Conservation (phyloP, 352 stramenopile genomes). For the Phytopythium ostracodes region DNA sequence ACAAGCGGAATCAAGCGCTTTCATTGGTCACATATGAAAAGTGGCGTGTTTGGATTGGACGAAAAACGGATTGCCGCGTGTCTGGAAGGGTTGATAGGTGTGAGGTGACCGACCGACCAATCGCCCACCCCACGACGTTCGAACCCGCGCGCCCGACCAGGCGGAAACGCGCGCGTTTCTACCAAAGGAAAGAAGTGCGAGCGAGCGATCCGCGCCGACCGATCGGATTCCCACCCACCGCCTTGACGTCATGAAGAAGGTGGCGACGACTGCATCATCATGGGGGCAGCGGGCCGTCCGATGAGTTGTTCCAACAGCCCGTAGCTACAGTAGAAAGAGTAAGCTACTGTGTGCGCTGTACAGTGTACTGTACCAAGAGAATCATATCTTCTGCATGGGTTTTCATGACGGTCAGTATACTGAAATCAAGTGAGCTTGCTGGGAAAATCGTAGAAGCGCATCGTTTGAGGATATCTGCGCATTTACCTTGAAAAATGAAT, state of each 20-base stretch:
- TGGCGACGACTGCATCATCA: too few relatives aligned
- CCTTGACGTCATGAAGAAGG: not conserved
- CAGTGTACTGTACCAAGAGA: too few relatives aligned
- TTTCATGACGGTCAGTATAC: not conserved
- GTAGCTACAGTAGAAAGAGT: too few relatives aligned
- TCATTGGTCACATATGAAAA: not conserved
- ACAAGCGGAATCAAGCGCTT: not conserved
- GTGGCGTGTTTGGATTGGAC: not conserved
- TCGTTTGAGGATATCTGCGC: not conserved
- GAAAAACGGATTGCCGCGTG: not conserved
- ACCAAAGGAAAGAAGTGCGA: not conserved
- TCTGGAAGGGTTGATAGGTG: constrained; percentile 7
- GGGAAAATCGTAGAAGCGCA: constrained; percentile 1
- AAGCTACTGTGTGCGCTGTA: too few relatives aligned
- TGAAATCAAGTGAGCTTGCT: not conserved
- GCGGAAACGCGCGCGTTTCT: not conserved
- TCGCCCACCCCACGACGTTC: not conserved
- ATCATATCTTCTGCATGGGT: not conserved
- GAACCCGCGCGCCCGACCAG: constrained; percentile 1
- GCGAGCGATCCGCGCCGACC: too few relatives aligned
- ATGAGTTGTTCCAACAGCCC: too few relatives aligned
- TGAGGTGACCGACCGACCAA: too few relatives aligned
- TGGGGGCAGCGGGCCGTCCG: too few relatives aligned
- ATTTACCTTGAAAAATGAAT: constrained; percentile 1
- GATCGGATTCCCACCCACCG: too few relatives aligned